phyloP scores from a whole-genome alignment of 1,139 yeast genomes.

The Suhomyces chickasaworum region DNA sequence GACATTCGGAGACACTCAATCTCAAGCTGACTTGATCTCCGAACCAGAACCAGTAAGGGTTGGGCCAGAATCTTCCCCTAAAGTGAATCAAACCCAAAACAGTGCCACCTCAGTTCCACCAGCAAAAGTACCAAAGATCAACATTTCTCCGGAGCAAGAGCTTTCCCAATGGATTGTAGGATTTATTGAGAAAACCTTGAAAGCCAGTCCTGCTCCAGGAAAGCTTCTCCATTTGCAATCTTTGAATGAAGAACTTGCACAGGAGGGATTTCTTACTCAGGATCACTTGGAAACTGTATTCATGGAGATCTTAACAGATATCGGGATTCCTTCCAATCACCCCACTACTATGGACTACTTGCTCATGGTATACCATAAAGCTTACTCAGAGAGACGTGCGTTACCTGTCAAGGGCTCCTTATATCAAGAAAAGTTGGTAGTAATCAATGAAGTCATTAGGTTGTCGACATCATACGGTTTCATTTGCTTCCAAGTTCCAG shows the following conservation, averaged over 20 bases:
- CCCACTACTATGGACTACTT: slow-evolving; percentile 50
- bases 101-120: neutral
- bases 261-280: slow-evolving; percentile 24
- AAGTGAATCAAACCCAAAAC: neutral
- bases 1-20: neutral
- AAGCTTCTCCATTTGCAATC: slow-evolving; percentile 36
- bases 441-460: slow-evolving; percentile 53
- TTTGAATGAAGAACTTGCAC: slow-evolving; percentile 39
- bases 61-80: neutral
- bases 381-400: slow-evolving; percentile 41
- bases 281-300: slow-evolving; percentile 49
- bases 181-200: slow-evolving; percentile 42
- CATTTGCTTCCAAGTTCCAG: slow-evolving; percentile 69
- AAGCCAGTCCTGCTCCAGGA: slow-evolving; percentile 33
- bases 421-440: slow-evolving; percentile 37
- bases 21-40: neutral
- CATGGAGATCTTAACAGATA: slow-evolving; percentile 57
- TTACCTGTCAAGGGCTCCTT: slow-evolving; percentile 44
- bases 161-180: slow-evolving; percentile 32
- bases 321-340: slow-evolving; percentile 39
- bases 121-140: slow-evolving; percentile 1
- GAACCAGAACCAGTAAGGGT: neutral
- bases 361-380: slow-evolving; percentile 42
- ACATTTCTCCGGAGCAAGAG: slow-evolving; percentile 20
- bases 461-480: slow-evolving; percentile 67